A percentile compares a stretch with the other conserved stretches of the same genome.
Evolutionary conservation across 2,329 filamentous ascomycete genomes (phyloP).

Genomic region (Orbilia oligospora): DNA sequence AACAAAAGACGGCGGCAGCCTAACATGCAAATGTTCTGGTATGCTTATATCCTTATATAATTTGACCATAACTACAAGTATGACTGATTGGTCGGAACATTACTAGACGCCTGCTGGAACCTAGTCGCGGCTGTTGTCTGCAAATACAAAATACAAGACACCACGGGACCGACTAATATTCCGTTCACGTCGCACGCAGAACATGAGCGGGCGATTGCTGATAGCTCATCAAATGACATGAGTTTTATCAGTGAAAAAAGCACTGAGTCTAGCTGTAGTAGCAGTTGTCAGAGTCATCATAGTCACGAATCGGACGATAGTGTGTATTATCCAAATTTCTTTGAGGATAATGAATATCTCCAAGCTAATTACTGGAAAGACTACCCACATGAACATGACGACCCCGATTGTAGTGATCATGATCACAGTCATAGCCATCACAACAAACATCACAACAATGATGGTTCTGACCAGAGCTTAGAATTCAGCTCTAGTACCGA

Average conservation of each 20-base stretch:
- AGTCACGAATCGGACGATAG: constrained; percentile 25
- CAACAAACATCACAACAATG: constrained; percentile 3
- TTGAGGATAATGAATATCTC: not conserved
- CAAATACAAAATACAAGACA: constrained; percentile 45
- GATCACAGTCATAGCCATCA: constrained; percentile 2
- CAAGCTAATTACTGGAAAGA: constrained; percentile 12
- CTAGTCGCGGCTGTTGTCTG: constrained; percentile 37
- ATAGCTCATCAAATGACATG: constrained; percentile 18
- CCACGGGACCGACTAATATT: not conserved
- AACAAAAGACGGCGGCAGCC: not conserved
- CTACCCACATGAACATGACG: not conserved
- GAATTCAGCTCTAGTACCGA: constrained; percentile 8
- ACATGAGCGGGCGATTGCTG: not conserved
- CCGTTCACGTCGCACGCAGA: not conserved
- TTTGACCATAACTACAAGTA: not conserved
- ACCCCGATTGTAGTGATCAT: not conserved
- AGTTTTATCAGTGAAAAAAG: constrained; percentile 47
- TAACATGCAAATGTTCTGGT: constrained; percentile 39
- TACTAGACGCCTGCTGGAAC: constrained; percentile 31
- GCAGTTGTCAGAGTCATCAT: constrained; percentile 26
- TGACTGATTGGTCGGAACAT: not conserved
- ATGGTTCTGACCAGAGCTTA: not conserved
- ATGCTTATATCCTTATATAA: not conserved
- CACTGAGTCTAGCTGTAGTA: constrained; percentile 19
- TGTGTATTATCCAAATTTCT: constrained; percentile 2